A percentile compares a stretch with the other conserved stretches of the same genome.
Evolutionary conservation across 116 monocot species (phyloP).

Genomic region (Trichopus zeylanicus): DNA sequence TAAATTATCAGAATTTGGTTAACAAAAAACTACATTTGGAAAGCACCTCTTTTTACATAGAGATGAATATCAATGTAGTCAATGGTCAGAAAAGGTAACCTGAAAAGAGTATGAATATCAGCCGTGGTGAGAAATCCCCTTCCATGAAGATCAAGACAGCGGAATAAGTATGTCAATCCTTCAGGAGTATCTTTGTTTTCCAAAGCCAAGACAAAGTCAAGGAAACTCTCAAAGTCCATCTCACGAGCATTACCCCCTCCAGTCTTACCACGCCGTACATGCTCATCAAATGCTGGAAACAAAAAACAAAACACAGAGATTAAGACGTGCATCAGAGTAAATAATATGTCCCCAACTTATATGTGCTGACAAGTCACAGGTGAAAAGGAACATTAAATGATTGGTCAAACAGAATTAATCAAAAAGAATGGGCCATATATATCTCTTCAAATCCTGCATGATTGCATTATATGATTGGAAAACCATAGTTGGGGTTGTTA

Average conservation of each 20-base stretch:
- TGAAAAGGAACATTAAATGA: no score
- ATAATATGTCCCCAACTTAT: no score
- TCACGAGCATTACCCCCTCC: slow-evolving; percentile 88
- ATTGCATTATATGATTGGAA: no score
- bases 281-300: slow-evolving; percentile 87
- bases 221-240: slow-evolving; percentile 99
- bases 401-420: no score
- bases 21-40: no score
- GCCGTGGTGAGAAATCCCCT: slow-evolving; percentile 92
- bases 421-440: no score
- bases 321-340: not conserved
- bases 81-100: slow-evolving; percentile 30
- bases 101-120: slow-evolving; percentile 94
- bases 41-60: no score
- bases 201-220: slow-evolving; percentile 97
- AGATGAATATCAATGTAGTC: no score
- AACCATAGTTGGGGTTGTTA: no score
- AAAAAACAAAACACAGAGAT: not conserved
- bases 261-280: slow-evolving; percentile 84
- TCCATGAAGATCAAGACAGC: slow-evolving; percentile 95
- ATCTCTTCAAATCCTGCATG: no score
- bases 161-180: slow-evolving; percentile 89
- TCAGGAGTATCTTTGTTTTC: slow-evolving; percentile 97
- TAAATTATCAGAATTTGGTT: no score
- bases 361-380: no score